Evolutionary conservation across 305 asterid genomes (phyloP), one percentile per base, ranked within the genome.

Genomic region (Solanum hybrid): DNA sequence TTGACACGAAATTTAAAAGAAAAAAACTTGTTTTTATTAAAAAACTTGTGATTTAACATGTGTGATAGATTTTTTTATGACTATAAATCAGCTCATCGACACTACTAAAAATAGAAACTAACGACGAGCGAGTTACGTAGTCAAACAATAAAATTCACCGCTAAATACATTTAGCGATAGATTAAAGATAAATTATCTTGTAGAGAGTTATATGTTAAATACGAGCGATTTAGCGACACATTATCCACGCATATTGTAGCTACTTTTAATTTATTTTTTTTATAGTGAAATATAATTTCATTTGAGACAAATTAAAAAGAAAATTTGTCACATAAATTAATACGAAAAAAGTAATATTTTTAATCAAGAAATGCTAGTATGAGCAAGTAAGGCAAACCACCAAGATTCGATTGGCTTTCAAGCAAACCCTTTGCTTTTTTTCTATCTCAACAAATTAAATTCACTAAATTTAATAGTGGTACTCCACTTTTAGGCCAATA

Each of bases 361-460:
- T 39, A 79, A 39, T 45, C 11, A 24, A 65, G 83, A 72, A 34
- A 26, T 72, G 39, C 72, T 38, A 57, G n/a, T 20, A 20, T 81
- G 89, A 89, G 31, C 72, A 73, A 57, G 70, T 17, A 57, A 88
- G 89, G 90, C 88, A 88, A 91, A 87, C 94, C 91, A 92, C 89
- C 92, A 90, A 92, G 90, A 96, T 94, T 94, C 96, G 92, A 91
- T 92, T 94, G 96, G 90, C 96, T 94, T 95, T 94, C 93, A 95
- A 95, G 95, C 96, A 90, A 95, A 92, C 94, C 93, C 94, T 90
- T 89, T 90, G 88, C 89, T 94, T 92, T 76, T 94, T 92, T 45
- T 29, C 15, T 29, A 82, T 84, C 29, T 51, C 73, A 84, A 32
- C 14, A 10, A 84, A 51, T 65, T 20, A 17, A 84, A 31, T 13